phyloP scores from a whole-genome alignment of 2,329 filamentous ascomycete species.

The Fusarium abutilonis region DNA sequence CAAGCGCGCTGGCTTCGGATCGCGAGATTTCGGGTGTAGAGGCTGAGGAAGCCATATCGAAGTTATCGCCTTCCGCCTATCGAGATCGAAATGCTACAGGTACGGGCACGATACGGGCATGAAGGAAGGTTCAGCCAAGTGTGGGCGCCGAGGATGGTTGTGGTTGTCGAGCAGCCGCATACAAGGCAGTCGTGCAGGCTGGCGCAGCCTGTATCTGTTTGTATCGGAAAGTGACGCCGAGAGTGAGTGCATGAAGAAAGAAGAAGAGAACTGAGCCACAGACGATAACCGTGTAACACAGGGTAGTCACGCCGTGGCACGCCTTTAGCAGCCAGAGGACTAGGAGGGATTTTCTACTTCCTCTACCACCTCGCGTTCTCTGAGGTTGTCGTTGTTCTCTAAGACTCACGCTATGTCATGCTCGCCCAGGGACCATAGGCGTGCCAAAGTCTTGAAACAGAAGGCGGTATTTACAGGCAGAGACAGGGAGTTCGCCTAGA shows the following conservation, averaged over 20 bases:
- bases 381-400: constrained; percentile 20
- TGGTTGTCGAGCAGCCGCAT: constrained; percentile 44
- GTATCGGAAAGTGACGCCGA: constrained; percentile 20
- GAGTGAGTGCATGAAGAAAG: constrained; percentile 10
- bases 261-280: constrained; percentile 19
- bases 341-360: constrained; percentile 13
- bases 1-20: constrained; percentile 58
- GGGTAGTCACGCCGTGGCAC: not conserved
- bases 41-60: constrained; percentile 40
- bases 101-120: not conserved
- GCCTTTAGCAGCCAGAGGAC: not conserved
- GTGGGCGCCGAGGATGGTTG: constrained; percentile 20
- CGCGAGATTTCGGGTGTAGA: constrained; percentile 45
- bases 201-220: constrained; percentile 22
- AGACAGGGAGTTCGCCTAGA: constrained; percentile 3
- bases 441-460: constrained; percentile 20
- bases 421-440: constrained; percentile 26
- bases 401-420: constrained; percentile 42
- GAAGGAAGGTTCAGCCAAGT: constrained; percentile 28
- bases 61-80: constrained; percentile 24
- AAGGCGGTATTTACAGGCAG: constrained; percentile 42
- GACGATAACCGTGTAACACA: not conserved
- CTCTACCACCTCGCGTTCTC: constrained; percentile 31
- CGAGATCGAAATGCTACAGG: constrained; percentile 1
- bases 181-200: constrained; percentile 42